Conservation (phyloP, 2,329 filamentous ascomycete genomes). For the Rhinocladiella mackenziei region DNA sequence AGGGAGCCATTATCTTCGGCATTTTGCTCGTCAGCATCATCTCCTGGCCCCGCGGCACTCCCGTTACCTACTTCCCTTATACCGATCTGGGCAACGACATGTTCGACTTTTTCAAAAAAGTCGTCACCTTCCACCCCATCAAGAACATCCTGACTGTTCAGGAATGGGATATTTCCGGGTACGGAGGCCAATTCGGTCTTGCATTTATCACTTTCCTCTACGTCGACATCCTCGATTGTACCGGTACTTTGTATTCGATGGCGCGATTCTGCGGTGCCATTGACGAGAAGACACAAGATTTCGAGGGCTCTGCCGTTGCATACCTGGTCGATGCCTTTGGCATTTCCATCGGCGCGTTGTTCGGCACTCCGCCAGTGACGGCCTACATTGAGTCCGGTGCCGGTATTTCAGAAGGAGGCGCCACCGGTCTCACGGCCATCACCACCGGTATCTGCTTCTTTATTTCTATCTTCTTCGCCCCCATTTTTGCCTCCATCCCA, state of each 20-base stretch:
- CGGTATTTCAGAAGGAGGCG: slow-evolving; percentile 81
- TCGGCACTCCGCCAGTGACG: slow-evolving; percentile 76
- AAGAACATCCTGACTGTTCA: slow-evolving; percentile 64
- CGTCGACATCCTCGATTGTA: slow-evolving; percentile 83
- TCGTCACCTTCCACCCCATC: slow-evolving; percentile 80
- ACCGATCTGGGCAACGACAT: slow-evolving; percentile 62
- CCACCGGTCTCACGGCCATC: slow-evolving; percentile 79
- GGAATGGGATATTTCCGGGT: slow-evolving; percentile 65
- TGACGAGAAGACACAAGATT: slow-evolving; percentile 78
- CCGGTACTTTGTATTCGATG: slow-evolving; percentile 85
- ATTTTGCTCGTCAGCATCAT: slow-evolving; percentile 82
- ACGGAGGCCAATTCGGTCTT: slow-evolving; percentile 72
- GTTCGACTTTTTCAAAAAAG: slow-evolving; percentile 85
- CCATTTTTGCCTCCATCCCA: slow-evolving; percentile 84
- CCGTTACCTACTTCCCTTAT: slow-evolving; percentile 77
- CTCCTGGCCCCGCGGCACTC: slow-evolving; percentile 75
- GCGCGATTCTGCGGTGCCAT: slow-evolving; percentile 76
- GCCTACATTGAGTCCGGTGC: slow-evolving; percentile 87
- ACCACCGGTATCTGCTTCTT: slow-evolving; percentile 78
- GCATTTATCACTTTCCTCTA: slow-evolving; percentile 87
- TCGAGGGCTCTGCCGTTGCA: slow-evolving; percentile 77
- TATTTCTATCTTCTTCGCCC: slow-evolving; percentile 82
- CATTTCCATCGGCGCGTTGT: slow-evolving; percentile 73
- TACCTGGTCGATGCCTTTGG: slow-evolving; percentile 78
- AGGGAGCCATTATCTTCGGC: slow-evolving; percentile 79